phyloP scores from a whole-genome alignment of 371 early-diverging fungal genomes.

The Mortierella sp. region DNA sequence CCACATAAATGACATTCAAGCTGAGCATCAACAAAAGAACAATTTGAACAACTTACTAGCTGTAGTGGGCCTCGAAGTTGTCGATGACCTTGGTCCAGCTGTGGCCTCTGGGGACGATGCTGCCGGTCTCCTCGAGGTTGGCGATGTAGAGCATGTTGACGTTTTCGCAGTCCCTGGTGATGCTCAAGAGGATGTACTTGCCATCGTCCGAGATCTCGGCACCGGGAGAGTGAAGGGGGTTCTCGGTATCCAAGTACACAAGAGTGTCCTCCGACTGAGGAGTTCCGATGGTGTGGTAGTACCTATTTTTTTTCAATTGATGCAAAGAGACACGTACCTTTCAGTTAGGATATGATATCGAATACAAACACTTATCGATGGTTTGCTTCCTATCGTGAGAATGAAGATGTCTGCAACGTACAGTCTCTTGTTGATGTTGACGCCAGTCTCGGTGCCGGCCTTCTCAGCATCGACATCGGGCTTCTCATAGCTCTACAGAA shows the following conservation, averaged over 20 bases:
- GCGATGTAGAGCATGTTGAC: slow-evolving; percentile 66
- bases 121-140: slow-evolving; percentile 54
- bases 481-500: slow-evolving; percentile 54
- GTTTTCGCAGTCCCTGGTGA: slow-evolving; percentile 61
- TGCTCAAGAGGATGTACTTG: slow-evolving; percentile 63
- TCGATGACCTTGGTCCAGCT: slow-evolving; percentile 60
- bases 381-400: too few species aligned
- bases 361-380: slow-evolving; percentile 6
- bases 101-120: slow-evolving; percentile 11
- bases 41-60: slow-evolving; percentile 57
- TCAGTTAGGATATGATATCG: background rate
- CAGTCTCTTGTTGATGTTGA: slow-evolving; percentile 63
- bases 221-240: slow-evolving; percentile 62
- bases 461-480: slow-evolving; percentile 59
- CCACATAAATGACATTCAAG: background rate
- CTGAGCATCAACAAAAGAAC: background rate
- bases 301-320: slow-evolving; percentile 1
- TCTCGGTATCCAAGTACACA: slow-evolving; percentile 60
- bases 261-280: slow-evolving; percentile 64
- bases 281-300: slow-evolving; percentile 61
- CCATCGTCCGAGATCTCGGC: slow-evolving; percentile 65
- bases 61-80: slow-evolving; percentile 65
- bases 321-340: background rate
- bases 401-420: background rate
- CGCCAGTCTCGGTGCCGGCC: slow-evolving; percentile 75